Conservation (phyloP, 805 yeast genomes). For the Candida manassasensis region DNA sequence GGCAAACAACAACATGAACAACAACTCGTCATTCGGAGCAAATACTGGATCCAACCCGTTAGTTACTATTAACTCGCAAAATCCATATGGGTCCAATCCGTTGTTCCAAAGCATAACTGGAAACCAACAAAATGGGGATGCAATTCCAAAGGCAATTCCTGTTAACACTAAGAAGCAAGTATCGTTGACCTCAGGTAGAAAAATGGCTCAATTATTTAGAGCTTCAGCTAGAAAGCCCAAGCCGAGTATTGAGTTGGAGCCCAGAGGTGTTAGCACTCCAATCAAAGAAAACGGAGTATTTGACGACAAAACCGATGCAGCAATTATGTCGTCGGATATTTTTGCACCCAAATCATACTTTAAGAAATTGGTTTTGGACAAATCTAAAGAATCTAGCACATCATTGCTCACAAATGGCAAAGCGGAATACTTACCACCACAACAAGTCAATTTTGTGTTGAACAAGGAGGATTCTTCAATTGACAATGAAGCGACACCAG, state of each 20-base stretch:
- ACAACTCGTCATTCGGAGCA: slow-evolving; percentile 11
- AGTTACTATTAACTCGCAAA: slow-evolving; percentile 28
- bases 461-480: slow-evolving; percentile 3
- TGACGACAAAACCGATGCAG: slow-evolving; percentile 53
- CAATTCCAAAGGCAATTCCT: slow-evolving; percentile 25
- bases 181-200: slow-evolving; percentile 50
- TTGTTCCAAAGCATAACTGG: slow-evolving; percentile 49
- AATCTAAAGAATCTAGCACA: slow-evolving; percentile 18
- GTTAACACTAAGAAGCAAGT: slow-evolving; percentile 48
- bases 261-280: slow-evolving; percentile 1
- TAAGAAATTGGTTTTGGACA: slow-evolving; percentile 52
- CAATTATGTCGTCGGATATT: slow-evolving; percentile 65
- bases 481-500: not conserved
- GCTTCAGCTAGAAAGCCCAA: slow-evolving; percentile 17
- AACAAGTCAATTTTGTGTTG: slow-evolving; percentile 15
- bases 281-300: slow-evolving; percentile 18
- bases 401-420: slow-evolving; percentile 7
- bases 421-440: slow-evolving; percentile 10
- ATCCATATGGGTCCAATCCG: slow-evolving; percentile 80
- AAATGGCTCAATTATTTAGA: slow-evolving; percentile 51
- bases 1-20: slow-evolving; percentile 15
- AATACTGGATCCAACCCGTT: slow-evolving; percentile 11
- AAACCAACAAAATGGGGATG: slow-evolving; percentile 11
- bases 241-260: not conserved
- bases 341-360: slow-evolving; percentile 59